Evolutionary conservation across 2,329 filamentous ascomycete genomes (phyloP), one percentile per base, ranked within the genome.

Genomic region (Trichoderma sp.): DNA sequence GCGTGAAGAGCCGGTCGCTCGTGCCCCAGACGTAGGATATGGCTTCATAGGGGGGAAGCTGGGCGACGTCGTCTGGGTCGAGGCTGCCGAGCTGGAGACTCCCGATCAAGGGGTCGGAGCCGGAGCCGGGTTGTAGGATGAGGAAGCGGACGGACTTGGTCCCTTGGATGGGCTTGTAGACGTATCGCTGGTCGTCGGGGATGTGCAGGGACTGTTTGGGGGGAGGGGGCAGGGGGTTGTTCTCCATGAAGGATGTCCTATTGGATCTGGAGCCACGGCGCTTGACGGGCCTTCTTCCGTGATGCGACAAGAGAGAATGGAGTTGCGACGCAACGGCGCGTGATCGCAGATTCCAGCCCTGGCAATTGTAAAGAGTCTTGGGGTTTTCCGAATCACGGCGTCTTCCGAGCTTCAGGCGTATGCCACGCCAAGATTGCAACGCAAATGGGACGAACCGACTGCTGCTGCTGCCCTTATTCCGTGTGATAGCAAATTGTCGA

Each of bases 21-120:
- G 68, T 68, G n/a, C 74, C 75, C 76, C 76, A 77, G 26, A 75
- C 76, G 39, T 78, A 78, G 3, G 76, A 78, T 58, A 78, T 72
- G 28, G 75, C 70, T 34, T 77, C 74, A 64, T 77, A 78, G 14
- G 62, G 39, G 4, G 62, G 54, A 7, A 58, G 54, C 45, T 59
- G 24, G 24, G 7, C 45, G 24, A 50, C 12, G 1, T 71, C 71
- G 2, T 26, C 43, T 5, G 61, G 56, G 55, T 72, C 69, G 15
- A 77, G 67, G 24, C 67, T 64, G 61, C 74, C 72, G 9, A 69
- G 51, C 3, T 63, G 62, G 26, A 77, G 71, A 34, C 63, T 59
- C 19, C 75, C 75, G 17, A 70, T 66, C 19, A 77, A 67, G 24
- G 74, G 74, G 7, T 72, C 71, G 15, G 70, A 63, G 9, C 70